Evolutionary conservation across 73 alveolate species (phyloP).

Genomic region (Blepharisma stoltei): DNA sequence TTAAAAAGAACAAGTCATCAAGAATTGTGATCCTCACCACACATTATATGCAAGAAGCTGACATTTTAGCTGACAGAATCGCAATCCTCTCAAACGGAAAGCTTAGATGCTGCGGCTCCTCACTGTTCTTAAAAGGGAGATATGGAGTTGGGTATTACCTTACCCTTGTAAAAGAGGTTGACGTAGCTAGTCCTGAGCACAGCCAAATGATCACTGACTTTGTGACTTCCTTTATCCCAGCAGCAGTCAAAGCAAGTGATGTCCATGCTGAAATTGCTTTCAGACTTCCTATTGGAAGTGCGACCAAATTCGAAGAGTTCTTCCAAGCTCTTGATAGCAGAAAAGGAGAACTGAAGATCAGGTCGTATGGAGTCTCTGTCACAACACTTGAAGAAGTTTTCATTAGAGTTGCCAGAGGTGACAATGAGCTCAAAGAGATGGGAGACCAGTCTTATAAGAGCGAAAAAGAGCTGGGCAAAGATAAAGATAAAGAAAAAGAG

Average conservation of each 20-base stretch:
- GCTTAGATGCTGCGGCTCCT: conserved; percentile 58
- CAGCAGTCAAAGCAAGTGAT: conserved; percentile 36
- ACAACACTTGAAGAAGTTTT: conserved; percentile 96
- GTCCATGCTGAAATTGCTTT: conserved; percentile 67
- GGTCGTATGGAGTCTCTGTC: conserved; percentile 84
- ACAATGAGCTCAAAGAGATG: conserved; percentile 32
- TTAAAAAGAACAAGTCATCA: conserved; percentile 47
- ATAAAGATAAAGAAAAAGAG: conserved; percentile 46
- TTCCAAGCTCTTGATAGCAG: conserved; percentile 68
- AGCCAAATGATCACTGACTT: conserved; percentile 27
- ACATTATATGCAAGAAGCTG: conserved; percentile 90
- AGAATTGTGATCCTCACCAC: conserved; percentile 82
- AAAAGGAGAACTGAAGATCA: conserved; percentile 57
- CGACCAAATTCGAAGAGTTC: conserved; percentile 58
- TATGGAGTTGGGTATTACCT: conserved; percentile 88
- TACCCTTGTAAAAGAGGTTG: conserved; percentile 62
- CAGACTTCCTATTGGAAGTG: conserved; percentile 55
- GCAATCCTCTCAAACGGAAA: conserved; percentile 82
- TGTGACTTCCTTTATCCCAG: conserved; percentile 29
- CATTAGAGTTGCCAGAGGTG: conserved; percentile 69
- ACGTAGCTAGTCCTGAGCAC: conserved; percentile 31
- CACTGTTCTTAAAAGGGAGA: conserved; percentile 61
- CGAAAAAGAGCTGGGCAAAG: conserved; percentile 34
- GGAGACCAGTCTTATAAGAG: conserved; percentile 23
- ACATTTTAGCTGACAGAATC: conserved; percentile 75